Percentiles rank a stretch among this genome's conserved stretches.
Conservation (phyloP, 768 basidiomycete genomes). For the Leccinum uliginosum region DNA sequence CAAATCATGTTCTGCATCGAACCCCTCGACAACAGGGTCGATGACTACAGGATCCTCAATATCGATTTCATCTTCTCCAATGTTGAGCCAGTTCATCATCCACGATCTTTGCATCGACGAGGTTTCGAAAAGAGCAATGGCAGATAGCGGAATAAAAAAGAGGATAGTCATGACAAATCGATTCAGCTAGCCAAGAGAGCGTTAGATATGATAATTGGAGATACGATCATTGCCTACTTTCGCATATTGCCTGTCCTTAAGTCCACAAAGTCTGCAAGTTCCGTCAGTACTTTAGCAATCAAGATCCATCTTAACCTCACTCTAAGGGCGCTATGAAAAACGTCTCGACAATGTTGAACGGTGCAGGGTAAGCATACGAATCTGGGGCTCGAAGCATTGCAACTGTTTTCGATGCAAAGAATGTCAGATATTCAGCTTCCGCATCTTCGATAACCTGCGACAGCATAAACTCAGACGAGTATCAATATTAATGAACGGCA, state of each 20-base stretch:
- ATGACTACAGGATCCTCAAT: slow-evolving; percentile 48
- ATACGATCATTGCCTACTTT: slow-evolving; percentile 34
- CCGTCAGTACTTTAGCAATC: neutral
- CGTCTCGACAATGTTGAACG: slow-evolving; percentile 85
- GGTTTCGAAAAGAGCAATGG: slow-evolving; percentile 72
- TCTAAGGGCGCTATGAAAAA: slow-evolving; percentile 82
- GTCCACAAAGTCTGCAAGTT: slow-evolving; percentile 36
- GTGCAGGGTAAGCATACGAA: slow-evolving; percentile 79
- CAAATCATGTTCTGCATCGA: slow-evolving; percentile 49
- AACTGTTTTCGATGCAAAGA: slow-evolving; percentile 85
- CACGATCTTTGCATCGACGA: slow-evolving; percentile 55
- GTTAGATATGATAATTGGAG: slow-evolving; percentile 1
- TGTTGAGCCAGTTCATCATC: slow-evolving; percentile 63
- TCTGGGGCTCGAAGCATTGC: slow-evolving; percentile 85
- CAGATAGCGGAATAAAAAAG: slow-evolving; percentile 76
- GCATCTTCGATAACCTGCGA: slow-evolving; percentile 76
- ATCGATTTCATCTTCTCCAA: slow-evolving; percentile 52
- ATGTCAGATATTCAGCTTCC: slow-evolving; percentile 85
- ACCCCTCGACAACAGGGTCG: slow-evolving; percentile 59
- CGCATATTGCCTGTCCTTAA: slow-evolving; percentile 55
- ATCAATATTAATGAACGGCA: neutral
- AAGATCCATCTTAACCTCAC: slow-evolving; percentile 41
- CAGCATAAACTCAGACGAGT: slow-evolving; percentile 1
- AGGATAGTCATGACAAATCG: slow-evolving; percentile 68
- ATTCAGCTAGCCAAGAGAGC: slow-evolving; percentile 51